Evolutionary conservation across 495 filamentous ascomycete genomes (phyloP).

Genomic region (Bacidia gigantensis): DNA sequence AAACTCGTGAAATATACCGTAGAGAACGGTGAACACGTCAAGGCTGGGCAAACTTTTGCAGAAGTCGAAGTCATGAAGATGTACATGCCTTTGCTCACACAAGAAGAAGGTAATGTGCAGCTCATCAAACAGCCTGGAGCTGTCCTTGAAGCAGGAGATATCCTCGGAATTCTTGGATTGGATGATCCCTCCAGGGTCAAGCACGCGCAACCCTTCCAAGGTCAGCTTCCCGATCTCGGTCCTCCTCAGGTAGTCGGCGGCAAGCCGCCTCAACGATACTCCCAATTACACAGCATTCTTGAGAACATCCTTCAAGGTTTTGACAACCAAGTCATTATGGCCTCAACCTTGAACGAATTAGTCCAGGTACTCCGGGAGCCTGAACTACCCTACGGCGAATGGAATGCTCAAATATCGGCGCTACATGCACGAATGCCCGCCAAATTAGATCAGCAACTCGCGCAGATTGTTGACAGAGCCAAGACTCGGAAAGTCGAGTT

Average conservation of each 20-base stretch:
- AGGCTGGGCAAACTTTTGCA: slow-evolving; percentile 83
- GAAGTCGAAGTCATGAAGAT: slow-evolving; percentile 99
- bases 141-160: slow-evolving; percentile 95
- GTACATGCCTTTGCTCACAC: slow-evolving; percentile 98
- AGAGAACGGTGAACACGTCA: slow-evolving; percentile 90
- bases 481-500: slow-evolving; percentile 69
- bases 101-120: slow-evolving; percentile 93
- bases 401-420: slow-evolving; percentile 86
- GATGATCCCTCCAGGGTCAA: slow-evolving; percentile 96
- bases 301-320: slow-evolving; percentile 84
- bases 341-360: slow-evolving; percentile 71
- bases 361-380: slow-evolving; percentile 78
- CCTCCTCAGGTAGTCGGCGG: slow-evolving; percentile 71
- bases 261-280: slow-evolving; percentile 85
- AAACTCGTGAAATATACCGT: slow-evolving; percentile 98
- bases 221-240: slow-evolving; percentile 78
- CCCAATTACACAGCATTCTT: slow-evolving; percentile 60
- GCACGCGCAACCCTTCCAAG: slow-evolving; percentile 91
- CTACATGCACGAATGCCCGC: slow-evolving; percentile 92
- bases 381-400: slow-evolving; percentile 91
- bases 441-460: slow-evolving; percentile 70
- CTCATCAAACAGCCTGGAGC: slow-evolving; percentile 98
- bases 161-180: slow-evolving; percentile 90
- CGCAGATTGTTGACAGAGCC: slow-evolving; percentile 72
- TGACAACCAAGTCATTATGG: slow-evolving; percentile 97